Base-by-base conservation (phyloP, 305 asterid species). In the Nicotiana rustica region DNA sequence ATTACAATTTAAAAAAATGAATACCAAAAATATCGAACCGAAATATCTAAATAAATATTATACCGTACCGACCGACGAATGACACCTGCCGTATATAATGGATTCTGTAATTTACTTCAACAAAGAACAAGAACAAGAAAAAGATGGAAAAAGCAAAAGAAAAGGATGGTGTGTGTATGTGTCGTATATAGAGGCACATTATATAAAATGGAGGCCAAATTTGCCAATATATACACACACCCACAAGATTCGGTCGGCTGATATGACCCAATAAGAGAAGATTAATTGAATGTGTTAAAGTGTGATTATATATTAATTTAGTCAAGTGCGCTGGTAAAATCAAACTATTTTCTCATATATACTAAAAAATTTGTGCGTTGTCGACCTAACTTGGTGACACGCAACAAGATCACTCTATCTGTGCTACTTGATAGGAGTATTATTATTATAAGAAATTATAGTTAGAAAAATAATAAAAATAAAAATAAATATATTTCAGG, bases 231-330 rank as follows among this genome's bases (percentile, higher is more conserved):
- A 41, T 12, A 49, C 15, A 36, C 18, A 33, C 6, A 0, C 13
- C 77, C 56, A 38, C 56, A 36, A 36, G 56, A 68, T 68, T 68
- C 56, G 77, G 44, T 36, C 77, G 76, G 76, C 76, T 68, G 31
- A 68, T 38, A n/a, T 68, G 77, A 68, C 76, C 29, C 55, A 67
- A 31, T 33, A 10, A 49, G 57, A 10, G 57, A 10, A 38, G 47
- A 38, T 38, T 49, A 49, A 10, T 49, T 10, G 57, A 13, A 49
- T 12, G 57, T 10, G 57, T 10, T 49, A 10, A 49, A 3, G 13
- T 49, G 57, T 49, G 57, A 13, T 49, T 49, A 8, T 14, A 49
- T 67, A 33, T 67, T 14, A 15, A 14, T 67, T 49, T 33, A 33
- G 14, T 6, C 49, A 5, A 67, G 15, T 6, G 10, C 38, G 75